Percentiles rank a stretch among this genome's conserved stretches.
Conservation (phyloP, 441 rosid genomes). For the Theobroma grandiflorum region DNA sequence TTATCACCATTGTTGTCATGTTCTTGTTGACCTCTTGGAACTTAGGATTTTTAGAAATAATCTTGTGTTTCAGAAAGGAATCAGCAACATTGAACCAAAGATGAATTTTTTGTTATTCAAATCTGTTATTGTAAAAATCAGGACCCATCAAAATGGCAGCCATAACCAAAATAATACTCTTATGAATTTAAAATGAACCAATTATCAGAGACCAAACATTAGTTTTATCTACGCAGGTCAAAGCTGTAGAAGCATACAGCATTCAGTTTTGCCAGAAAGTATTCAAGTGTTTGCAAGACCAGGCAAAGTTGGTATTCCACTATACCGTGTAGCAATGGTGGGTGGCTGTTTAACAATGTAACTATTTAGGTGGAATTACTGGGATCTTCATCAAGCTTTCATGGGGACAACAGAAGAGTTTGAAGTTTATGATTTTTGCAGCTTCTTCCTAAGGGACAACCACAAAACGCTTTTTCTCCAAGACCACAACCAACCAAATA, state of each 20-base stretch:
- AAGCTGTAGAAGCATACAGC: constrained; percentile 11
- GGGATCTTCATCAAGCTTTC: neutral
- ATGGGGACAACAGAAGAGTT: neutral
- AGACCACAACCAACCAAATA: neutral
- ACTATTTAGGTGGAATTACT: neutral
- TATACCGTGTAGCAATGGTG: neutral
- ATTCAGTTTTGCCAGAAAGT: neutral
- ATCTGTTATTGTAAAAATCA: neutral
- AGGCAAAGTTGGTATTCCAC: neutral
- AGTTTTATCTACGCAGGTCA: constrained; percentile 6
- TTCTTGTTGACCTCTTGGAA: neutral
- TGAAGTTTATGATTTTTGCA: no score
- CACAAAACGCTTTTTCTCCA: neutral
- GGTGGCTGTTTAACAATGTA: neutral
- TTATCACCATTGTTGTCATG: neutral
- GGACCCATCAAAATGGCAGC: neutral
- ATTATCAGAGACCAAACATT: neutral
- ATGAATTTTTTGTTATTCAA: neutral
- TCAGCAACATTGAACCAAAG: neutral
- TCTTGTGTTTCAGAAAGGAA: neutral
- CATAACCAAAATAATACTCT: neutral
- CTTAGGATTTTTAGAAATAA: neutral
- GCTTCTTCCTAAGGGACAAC: no score
- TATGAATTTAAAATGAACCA: neutral
- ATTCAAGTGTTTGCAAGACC: neutral